These are phyloP conservation scores for Colletotrichum spinosum DNA, from an alignment of 2,329 filamentous ascomycete species.

Conservation along the genomic window DNA sequence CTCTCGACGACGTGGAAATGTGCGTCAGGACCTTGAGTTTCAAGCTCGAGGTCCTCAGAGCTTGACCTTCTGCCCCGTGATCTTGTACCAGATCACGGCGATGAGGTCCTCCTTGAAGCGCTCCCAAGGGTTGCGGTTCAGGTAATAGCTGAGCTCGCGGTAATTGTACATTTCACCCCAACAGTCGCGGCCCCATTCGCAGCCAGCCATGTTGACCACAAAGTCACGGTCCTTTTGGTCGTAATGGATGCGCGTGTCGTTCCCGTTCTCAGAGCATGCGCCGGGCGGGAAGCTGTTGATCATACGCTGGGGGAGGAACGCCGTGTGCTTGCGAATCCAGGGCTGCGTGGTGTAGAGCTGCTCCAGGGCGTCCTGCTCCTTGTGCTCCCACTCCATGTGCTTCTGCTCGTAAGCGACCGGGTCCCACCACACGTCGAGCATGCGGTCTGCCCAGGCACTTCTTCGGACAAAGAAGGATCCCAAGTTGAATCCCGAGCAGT, in stretches of 20 bases:
- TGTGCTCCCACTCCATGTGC: slow-evolving; percentile 99
- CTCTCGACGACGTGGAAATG: slow-evolving; percentile 20
- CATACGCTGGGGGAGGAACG: slow-evolving; percentile 89
- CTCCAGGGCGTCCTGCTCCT: slow-evolving; percentile 95
- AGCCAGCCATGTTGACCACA: slow-evolving; percentile 97
- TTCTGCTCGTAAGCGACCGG: slow-evolving; percentile 97
- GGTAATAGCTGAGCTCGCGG: slow-evolving; percentile 87
- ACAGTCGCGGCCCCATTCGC: slow-evolving; percentile 95
- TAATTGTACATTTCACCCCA: slow-evolving; percentile 99
- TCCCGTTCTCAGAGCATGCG: slow-evolving; percentile 83
- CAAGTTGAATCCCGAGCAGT: slow-evolving; percentile 95
- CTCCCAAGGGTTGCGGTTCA: slow-evolving; percentile 89
- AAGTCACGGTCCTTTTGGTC: slow-evolving; percentile 88
- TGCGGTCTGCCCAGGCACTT: slow-evolving; percentile 87
- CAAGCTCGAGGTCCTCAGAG: slow-evolving; percentile 48
- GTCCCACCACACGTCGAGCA: slow-evolving; percentile 98
- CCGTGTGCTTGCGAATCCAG: slow-evolving; percentile 90
- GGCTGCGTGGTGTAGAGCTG: slow-evolving; percentile 92
- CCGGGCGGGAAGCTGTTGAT: slow-evolving; percentile 95
- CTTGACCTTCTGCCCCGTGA: slow-evolving; percentile 71
- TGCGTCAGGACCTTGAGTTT: slow-evolving; percentile 20
- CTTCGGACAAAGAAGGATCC: slow-evolving; percentile 94
- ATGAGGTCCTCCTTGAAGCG: slow-evolving; percentile 75
- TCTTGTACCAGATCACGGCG: slow-evolving; percentile 70
- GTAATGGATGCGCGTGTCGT: slow-evolving; percentile 87